Percentiles rank a stretch among this genome's conserved stretches.
Evolutionary conservation across 345 rosid species (phyloP).

Genomic region (Citrus sp.): DNA sequence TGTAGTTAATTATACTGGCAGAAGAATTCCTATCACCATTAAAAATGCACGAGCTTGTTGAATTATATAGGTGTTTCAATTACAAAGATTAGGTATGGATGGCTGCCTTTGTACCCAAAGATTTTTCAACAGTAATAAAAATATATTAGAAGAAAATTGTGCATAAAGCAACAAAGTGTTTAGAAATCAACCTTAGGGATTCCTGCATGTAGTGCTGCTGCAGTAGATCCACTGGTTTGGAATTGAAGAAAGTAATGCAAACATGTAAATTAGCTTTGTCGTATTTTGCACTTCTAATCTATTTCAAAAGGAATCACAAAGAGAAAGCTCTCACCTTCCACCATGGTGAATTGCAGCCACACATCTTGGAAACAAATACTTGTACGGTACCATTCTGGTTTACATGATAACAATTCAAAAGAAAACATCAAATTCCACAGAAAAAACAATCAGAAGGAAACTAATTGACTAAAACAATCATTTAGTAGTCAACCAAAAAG

Average conservation of each 20-base stretch:
- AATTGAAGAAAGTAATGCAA: conserved; percentile 12
- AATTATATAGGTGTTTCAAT: background rate
- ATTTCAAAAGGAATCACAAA: conserved; percentile 8
- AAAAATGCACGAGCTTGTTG: background rate
- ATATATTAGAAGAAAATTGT: background rate
- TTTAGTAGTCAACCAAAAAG: too few species aligned
- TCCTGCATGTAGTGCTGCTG: conserved; percentile 81
- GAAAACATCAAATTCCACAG: too few species aligned
- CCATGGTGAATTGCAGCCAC: conserved; percentile 86
- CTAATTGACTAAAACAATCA: too few species aligned
- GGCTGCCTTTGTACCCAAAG: background rate
- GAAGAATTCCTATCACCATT: background rate
- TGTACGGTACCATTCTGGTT: conserved; percentile 49
- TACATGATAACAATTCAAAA: too few species aligned
- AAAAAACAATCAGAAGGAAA: too few species aligned
- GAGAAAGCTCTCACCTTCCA: conserved; percentile 60
- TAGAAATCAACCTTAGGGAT: conserved; percentile 65
- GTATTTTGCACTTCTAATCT: background rate
- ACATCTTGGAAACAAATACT: conserved; percentile 66
- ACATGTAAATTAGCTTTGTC: conserved; percentile 11
- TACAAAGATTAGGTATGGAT: background rate
- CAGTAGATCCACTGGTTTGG: conserved; percentile 69
- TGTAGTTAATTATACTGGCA: background rate
- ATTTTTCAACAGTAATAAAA: background rate
- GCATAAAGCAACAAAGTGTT: background rate